Percentiles rank a stretch among this genome's conserved stretches.
Conservation (phyloP, 2,329 filamentous ascomycete species). For the Laburnicola sp. region DNA sequence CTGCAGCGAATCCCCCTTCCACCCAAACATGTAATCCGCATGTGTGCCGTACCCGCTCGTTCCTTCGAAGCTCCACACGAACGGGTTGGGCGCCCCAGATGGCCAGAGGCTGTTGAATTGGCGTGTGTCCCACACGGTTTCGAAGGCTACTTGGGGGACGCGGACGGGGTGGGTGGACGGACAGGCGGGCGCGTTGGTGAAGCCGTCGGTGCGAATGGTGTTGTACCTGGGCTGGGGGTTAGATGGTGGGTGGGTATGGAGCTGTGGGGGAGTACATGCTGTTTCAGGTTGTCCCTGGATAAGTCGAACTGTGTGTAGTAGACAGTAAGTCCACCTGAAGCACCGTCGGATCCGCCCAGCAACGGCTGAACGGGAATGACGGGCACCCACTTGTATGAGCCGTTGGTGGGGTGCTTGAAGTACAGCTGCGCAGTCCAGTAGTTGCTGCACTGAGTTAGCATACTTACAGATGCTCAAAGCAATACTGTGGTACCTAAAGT, state of each 20-base stretch:
- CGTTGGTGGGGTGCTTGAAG: constrained; percentile 33
- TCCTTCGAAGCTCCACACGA: constrained; percentile 22
- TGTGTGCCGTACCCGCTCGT: constrained; percentile 22
- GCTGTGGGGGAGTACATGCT: constrained; percentile 43
- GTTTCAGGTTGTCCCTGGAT: constrained; percentile 30
- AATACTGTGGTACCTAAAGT: constrained; percentile 9
- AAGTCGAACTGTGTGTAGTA: constrained; percentile 42
- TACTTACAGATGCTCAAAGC: background rate
- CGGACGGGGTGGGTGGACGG: constrained; percentile 27
- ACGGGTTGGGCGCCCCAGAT: constrained; percentile 16
- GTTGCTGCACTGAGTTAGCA: constrained; percentile 2
- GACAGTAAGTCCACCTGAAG: constrained; percentile 30
- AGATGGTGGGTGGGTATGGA: constrained; percentile 24
- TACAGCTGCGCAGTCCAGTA: constrained; percentile 32
- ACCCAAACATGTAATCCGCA: constrained; percentile 31
- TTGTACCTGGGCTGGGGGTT: constrained; percentile 42
- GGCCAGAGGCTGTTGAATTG: constrained; percentile 32
- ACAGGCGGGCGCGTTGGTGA: constrained; percentile 27
- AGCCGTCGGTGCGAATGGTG: constrained; percentile 23
- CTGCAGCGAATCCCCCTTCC: constrained; percentile 22
- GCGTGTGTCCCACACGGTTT: constrained; percentile 29
- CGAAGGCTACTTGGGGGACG: constrained; percentile 29
- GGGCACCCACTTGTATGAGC: constrained; percentile 30
- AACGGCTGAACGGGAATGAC: constrained; percentile 28
- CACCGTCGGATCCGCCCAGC: constrained; percentile 27